These are phyloP conservation scores for Picochlorum sp. DNA, from an alignment of 139 green algal species.

Conservation along the genomic window DNA sequence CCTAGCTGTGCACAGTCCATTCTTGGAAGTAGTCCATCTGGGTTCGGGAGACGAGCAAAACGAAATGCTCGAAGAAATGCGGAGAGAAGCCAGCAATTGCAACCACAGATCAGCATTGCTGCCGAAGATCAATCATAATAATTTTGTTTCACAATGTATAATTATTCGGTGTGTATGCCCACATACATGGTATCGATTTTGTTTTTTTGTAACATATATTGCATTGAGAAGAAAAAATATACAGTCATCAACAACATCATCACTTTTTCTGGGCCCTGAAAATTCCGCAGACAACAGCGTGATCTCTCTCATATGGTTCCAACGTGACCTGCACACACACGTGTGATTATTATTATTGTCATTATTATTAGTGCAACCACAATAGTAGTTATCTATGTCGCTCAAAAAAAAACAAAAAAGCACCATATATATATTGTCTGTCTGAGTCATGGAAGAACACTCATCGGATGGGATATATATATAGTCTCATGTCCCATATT, in stretches of 20 bases:
- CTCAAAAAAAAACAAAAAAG: no score
- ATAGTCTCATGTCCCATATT: neutral
- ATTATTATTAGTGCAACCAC: no score
- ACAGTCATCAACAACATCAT: neutral
- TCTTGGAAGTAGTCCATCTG: constrained; percentile 10
- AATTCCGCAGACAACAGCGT: constrained; percentile 90
- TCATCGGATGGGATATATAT: constrained; percentile 4
- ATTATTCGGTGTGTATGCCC: no score
- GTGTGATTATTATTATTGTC: neutral
- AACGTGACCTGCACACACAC: constrained; percentile 80
- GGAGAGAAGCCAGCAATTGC: neutral
- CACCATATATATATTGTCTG: neutral
- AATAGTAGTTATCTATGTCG: no score
- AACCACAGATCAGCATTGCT: neutral
- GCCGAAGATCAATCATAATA: no score
- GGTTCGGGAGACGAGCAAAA: constrained; percentile 10
- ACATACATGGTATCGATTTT: no score
- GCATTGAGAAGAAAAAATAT: no score
- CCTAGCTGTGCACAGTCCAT: neutral
- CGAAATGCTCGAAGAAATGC: constrained; percentile 33
- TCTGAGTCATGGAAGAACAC: constrained; percentile 35
- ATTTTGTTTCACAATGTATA: no score
- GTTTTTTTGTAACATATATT: no score
- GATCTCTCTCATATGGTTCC: constrained; percentile 98
- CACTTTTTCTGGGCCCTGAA: constrained; percentile 35